Evolutionary conservation across 1,284 basidiomycete genomes (phyloP).

Genomic region (Sphaerobolus stellatus): DNA sequence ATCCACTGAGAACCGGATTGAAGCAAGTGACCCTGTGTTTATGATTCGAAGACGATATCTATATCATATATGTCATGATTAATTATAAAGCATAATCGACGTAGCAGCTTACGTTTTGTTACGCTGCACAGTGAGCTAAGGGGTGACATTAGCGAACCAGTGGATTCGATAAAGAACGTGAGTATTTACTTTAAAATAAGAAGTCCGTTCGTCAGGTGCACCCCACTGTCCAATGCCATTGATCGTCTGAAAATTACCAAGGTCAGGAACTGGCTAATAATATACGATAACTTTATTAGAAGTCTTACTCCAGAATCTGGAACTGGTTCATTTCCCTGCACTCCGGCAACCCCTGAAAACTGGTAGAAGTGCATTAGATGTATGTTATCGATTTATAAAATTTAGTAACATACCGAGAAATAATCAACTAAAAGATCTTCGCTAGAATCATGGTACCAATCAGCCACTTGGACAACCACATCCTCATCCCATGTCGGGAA

Average conservation of each 20-base stretch:
- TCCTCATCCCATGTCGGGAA: slow-evolving; percentile 37
- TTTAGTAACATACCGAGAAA: slow-evolving; percentile 25
- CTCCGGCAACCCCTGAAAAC: slow-evolving; percentile 32
- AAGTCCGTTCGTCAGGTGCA: slow-evolving; percentile 14
- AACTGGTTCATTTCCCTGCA: slow-evolving; percentile 39
- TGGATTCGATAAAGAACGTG: neutral
- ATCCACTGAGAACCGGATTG: slow-evolving; percentile 45
- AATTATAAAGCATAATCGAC: slow-evolving; percentile 9
- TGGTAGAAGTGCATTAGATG: slow-evolving; percentile 10
- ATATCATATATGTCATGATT: neutral
- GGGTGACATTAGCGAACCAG: slow-evolving; percentile 20
- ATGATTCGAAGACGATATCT: slow-evolving; percentile 53
- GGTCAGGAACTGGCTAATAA: neutral
- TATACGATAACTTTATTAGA: neutral
- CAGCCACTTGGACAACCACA: slow-evolving; percentile 35
- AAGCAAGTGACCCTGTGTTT: slow-evolving; percentile 47
- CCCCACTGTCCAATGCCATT: slow-evolving; percentile 39
- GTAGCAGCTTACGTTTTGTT: slow-evolving; percentile 27
- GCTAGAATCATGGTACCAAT: slow-evolving; percentile 38
- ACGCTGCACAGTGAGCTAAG: slow-evolving; percentile 28
- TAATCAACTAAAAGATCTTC: slow-evolving; percentile 29
- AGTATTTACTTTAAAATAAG: slow-evolving; percentile 26
- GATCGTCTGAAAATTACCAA: slow-evolving; percentile 23
- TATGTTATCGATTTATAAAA: neutral
- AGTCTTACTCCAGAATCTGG: slow-evolving; percentile 33